phyloP scores from a whole-genome alignment of 2,329 filamentous ascomycete species.

The Aspergillus persii region DNA sequence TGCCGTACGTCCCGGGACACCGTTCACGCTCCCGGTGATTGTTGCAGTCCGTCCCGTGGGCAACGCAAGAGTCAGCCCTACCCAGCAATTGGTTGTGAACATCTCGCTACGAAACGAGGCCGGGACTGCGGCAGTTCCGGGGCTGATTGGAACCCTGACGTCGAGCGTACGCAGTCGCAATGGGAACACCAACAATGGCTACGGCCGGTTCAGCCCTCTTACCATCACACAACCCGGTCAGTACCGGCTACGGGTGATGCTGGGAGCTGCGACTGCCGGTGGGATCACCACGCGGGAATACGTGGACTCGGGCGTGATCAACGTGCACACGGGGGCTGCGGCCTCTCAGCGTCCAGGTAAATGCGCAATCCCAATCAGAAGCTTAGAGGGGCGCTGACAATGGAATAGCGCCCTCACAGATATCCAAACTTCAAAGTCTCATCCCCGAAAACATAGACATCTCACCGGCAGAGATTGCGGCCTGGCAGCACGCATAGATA shows the following conservation, averaged over 20 bases:
- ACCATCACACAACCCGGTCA: conserved; percentile 28
- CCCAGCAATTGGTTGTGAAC: conserved; percentile 29
- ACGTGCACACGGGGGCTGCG: conserved; percentile 27
- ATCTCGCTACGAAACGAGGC: conserved; percentile 29
- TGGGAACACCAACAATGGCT: conserved; percentile 30
- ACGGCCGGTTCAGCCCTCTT: conserved; percentile 28
- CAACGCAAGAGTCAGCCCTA: conserved; percentile 15
- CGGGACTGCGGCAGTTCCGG: conserved; percentile 18
- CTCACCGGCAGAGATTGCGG: conserved; percentile 28
- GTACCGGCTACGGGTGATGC: conserved; percentile 32
- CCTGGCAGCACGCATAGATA: conserved; percentile 23
- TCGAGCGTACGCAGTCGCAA: conserved; percentile 32
- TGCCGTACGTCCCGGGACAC: conserved; percentile 22
- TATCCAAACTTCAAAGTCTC: conserved; percentile 25
- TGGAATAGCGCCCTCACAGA: conserved; percentile 22
- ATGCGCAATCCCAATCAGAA: conserved; percentile 19
- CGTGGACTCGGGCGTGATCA: conserved; percentile 30
- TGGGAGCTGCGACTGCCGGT: conserved; percentile 26
- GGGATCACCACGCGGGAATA: conserved; percentile 30
- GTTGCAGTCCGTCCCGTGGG: conserved; percentile 31
- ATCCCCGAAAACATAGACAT: conserved; percentile 33
- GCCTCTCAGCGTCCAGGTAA: conserved; percentile 30
- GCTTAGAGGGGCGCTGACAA: neutral
- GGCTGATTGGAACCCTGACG: conserved; percentile 28
- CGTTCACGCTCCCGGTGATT: conserved; percentile 33